phyloP scores from a whole-genome alignment of 805 yeast species.

The Wickerhamomyces hampshirensis region DNA sequence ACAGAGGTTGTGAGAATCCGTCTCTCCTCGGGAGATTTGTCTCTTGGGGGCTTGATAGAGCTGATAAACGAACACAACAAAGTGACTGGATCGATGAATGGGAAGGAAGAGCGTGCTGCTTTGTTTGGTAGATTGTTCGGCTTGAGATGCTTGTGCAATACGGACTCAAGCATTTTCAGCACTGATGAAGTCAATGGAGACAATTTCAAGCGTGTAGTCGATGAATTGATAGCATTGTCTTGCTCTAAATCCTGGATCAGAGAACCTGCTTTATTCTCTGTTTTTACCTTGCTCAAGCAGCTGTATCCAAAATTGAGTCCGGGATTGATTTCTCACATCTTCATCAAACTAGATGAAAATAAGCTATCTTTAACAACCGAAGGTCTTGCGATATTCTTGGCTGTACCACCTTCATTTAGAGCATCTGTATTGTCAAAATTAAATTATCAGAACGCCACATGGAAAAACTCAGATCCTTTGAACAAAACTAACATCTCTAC shows the following conservation, averaged over 20 bases:
- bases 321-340: constrained; percentile 24
- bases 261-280: constrained; percentile 72
- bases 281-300: constrained; percentile 47
- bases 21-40: constrained; percentile 28
- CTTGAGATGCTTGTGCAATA: constrained; percentile 53
- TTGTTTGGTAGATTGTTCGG: constrained; percentile 86
- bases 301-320: constrained; percentile 19
- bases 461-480: constrained; percentile 76
- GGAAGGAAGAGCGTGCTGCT: constrained; percentile 76
- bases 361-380: constrained; percentile 68
- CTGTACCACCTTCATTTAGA: constrained; percentile 35
- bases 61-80: constrained; percentile 33
- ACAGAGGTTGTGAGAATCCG: constrained; percentile 54
- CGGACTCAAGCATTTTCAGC: constrained; percentile 34
- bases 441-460: constrained; percentile 28
- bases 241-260: constrained; percentile 75
- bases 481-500: constrained; percentile 59
- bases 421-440: constrained; percentile 2
- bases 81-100: constrained; percentile 47
- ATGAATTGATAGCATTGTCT: constrained; percentile 52
- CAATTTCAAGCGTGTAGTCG: constrained; percentile 38
- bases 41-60: constrained; percentile 33
- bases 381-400: constrained; percentile 69
- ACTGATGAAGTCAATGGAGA: constrained; percentile 2
- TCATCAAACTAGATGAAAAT: constrained; percentile 42